Evolutionary conservation across 2,329 filamentous ascomycete genomes (phyloP).

Genomic region (Camptophora hylomeconis): DNA sequence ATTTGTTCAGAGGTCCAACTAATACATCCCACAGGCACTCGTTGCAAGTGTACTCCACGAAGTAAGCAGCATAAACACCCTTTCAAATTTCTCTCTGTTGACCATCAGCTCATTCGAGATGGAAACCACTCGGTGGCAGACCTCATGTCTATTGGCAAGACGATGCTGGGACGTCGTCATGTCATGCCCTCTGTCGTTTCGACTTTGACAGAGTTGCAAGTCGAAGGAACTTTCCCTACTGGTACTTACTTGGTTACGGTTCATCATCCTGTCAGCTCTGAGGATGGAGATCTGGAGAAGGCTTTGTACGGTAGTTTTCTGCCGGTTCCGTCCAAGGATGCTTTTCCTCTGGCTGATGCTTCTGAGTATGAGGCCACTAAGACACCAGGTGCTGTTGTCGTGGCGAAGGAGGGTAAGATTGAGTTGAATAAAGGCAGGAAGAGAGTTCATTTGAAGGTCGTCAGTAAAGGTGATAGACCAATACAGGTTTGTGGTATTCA

Average conservation of each 20-base stretch:
- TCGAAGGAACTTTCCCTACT: slow-evolving; percentile 83
- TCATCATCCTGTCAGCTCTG: slow-evolving; percentile 72
- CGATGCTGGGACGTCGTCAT: slow-evolving; percentile 86
- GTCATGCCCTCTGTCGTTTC: slow-evolving; percentile 70
- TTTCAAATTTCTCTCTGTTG: slow-evolving; percentile 1
- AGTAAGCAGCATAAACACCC: slow-evolving; percentile 27
- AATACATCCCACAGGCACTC: slow-evolving; percentile 20
- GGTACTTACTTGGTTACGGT: slow-evolving; percentile 93
- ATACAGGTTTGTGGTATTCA: slow-evolving; percentile 52
- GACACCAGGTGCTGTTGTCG: slow-evolving; percentile 68
- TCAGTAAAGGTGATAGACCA: slow-evolving; percentile 76
- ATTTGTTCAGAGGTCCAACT: slow-evolving; percentile 4
- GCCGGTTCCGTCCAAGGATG: slow-evolving; percentile 55
- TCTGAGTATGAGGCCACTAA: slow-evolving; percentile 53
- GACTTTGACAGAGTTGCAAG: slow-evolving; percentile 72
- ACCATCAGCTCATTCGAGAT: slow-evolving; percentile 74
- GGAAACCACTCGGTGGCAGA: slow-evolving; percentile 82
- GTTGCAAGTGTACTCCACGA: slow-evolving; percentile 87
- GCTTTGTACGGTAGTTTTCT: slow-evolving; percentile 87
- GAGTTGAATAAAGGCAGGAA: slow-evolving; percentile 60
- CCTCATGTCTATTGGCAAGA: slow-evolving; percentile 81
- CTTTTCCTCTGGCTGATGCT: slow-evolving; percentile 54
- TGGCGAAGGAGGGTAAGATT: slow-evolving; percentile 54
- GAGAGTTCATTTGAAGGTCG: slow-evolving; percentile 62
- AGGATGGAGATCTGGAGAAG: slow-evolving; percentile 75